These are phyloP conservation scores for Metschnikowia gelsemii DNA, from an alignment of 805 yeast genomes.

Conservation along the genomic window DNA sequence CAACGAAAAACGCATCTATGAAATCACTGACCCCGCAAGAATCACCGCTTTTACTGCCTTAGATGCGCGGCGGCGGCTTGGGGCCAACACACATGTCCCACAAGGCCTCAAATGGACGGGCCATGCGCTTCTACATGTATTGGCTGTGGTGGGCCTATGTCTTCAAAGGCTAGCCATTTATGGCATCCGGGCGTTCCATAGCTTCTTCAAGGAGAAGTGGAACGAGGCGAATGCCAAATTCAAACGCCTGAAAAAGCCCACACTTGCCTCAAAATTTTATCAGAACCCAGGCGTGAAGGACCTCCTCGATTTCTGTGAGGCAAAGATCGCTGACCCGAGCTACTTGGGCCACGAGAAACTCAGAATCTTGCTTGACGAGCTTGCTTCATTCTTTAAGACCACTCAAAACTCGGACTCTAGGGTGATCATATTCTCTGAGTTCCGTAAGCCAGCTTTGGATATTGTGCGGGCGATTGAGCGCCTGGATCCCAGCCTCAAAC, in stretches of 20 bases:
- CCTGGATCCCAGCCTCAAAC: constrained; percentile 36
- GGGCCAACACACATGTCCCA: constrained; percentile 51
- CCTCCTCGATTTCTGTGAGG: constrained; percentile 47
- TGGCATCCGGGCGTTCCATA: constrained; percentile 76
- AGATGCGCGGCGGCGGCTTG: constrained; percentile 61
- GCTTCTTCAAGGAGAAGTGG: constrained; percentile 60
- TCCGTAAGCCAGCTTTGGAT: constrained; percentile 86
- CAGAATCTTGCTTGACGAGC: constrained; percentile 54
- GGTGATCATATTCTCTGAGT: constrained; percentile 85
- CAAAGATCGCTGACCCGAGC: constrained; percentile 34
- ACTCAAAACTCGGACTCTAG: constrained; percentile 52
- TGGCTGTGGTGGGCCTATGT: constrained; percentile 73
- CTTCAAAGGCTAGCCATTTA: constrained; percentile 69
- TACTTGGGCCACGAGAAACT: constrained; percentile 73
- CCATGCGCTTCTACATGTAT: constrained; percentile 56
- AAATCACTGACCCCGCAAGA: constrained; percentile 60
- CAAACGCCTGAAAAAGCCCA: constrained; percentile 52
- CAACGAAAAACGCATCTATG: constrained; percentile 60
- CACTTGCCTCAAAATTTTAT: constrained; percentile 61
- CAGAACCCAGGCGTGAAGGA: constrained; percentile 47
- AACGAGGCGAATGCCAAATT: constrained; percentile 58
- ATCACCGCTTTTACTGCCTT: constrained; percentile 71
- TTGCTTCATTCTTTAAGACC: constrained; percentile 52
- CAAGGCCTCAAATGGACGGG: constrained; percentile 77
- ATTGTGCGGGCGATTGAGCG: constrained; percentile 66